Evolutionary conservation across 148 eudicot species (phyloP).

Genomic region (Silene latifolia): DNA sequence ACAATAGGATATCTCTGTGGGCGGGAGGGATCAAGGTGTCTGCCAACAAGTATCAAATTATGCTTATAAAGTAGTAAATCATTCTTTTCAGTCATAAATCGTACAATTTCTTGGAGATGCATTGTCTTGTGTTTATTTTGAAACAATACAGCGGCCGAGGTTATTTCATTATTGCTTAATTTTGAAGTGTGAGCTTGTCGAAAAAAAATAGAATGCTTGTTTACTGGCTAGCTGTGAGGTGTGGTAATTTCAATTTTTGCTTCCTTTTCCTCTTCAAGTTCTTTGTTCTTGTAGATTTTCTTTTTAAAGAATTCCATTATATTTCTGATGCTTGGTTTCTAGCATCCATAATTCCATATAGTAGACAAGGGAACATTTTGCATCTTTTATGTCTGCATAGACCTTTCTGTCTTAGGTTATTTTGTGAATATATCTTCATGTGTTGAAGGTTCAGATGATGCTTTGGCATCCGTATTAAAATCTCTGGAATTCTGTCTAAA

Average conservation of each 20-base stretch:
- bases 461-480: conserved; percentile 84
- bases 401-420: background rate
- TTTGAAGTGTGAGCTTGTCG: background rate
- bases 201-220: background rate
- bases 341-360: background rate
- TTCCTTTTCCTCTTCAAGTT: background rate
- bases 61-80: background rate
- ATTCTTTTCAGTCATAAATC: background rate
- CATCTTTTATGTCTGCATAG: background rate
- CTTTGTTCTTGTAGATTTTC: background rate
- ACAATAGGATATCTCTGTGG: background rate
- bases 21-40: background rate
- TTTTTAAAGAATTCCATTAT: background rate
- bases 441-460: conserved; percentile 76
- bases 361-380: background rate
- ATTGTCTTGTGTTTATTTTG: background rate
- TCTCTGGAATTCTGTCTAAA: conserved; percentile 84
- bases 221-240: background rate
- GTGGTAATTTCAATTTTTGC: background rate
- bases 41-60: background rate
- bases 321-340: background rate
- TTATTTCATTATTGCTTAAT: background rate
- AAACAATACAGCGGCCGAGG: background rate
- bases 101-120: background rate
- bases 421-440: conserved; percentile 11